Conservation (phyloP, 495 filamentous ascomycete genomes). For the Xylaria cubensis region DNA sequence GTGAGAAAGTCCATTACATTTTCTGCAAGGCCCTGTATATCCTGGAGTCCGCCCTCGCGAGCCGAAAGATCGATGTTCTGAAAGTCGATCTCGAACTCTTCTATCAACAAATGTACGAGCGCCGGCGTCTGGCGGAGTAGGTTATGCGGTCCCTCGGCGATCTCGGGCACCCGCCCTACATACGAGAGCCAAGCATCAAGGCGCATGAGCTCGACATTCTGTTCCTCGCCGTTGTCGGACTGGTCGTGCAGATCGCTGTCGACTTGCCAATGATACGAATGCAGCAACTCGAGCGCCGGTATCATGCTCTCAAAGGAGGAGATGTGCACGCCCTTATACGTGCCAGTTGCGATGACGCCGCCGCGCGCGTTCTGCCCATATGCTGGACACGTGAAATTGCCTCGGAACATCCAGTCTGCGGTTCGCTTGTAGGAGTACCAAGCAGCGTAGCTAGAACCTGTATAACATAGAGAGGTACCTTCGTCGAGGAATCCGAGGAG, state of each 20-base stretch:
- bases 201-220: constrained; percentile 8
- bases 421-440: not conserved
- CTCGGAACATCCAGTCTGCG: not conserved
- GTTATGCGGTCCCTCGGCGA: constrained; percentile 1
- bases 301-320: not conserved
- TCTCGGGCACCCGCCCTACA: not conserved
- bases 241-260: not conserved
- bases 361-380: constrained; percentile 15
- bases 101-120: constrained; percentile 9
- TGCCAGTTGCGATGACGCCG: not conserved
- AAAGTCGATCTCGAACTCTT: constrained; percentile 13
- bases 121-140: constrained; percentile 13
- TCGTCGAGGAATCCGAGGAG: constrained; percentile 15
- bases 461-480: not conserved
- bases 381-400: not conserved
- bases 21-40: constrained; percentile 7
- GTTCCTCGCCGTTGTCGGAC: not conserved
- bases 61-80: constrained; percentile 17
- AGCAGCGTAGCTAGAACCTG: not conserved
- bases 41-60: not conserved
- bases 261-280: constrained; percentile 8
- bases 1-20: constrained; percentile 15
- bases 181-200: constrained; percentile 9
- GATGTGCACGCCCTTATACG: not conserved
- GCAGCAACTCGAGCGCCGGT: not conserved